These are phyloP conservation scores for Triticum monococcum DNA, from an alignment of 176 grass and related monocot species.

Conservation along the genomic window DNA sequence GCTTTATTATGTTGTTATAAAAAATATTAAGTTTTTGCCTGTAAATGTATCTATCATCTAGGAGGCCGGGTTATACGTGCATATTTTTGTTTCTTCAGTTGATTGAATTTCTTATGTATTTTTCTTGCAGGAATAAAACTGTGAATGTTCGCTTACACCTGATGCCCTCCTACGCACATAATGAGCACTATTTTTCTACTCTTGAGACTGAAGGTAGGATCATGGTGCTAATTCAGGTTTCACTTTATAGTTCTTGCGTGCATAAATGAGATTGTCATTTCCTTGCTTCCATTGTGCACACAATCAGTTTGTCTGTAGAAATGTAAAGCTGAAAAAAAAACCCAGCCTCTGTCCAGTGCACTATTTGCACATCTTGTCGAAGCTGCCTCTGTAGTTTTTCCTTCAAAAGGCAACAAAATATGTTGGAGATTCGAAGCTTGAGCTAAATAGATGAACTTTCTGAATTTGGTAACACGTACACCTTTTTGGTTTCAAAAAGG, in stretches of 20 bases:
- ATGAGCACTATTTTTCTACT: conserved; percentile 30
- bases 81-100: no score
- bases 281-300: not conserved
- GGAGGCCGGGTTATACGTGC: no score
- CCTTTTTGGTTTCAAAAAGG: not conserved
- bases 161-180: no score
- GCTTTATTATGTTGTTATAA: no score
- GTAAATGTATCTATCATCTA: no score
- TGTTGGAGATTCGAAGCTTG: not conserved
- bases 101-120: no score
- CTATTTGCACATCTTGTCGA: not conserved
- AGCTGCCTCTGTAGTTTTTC: not conserved
- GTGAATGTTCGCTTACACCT: no score
- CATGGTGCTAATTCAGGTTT: conserved; percentile 33
- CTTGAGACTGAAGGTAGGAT: conserved; percentile 32
- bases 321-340: not conserved
- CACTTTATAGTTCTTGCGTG: conserved; percentile 9
- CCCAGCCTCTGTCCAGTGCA: not conserved
- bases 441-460: not conserved
- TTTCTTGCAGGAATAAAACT: no score
- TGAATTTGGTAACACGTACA: not conserved
- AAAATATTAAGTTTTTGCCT: no score
- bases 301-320: not conserved
- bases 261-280: not conserved
- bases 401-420: not conserved